Percentiles rank a stretch among this genome's conserved stretches.
phyloP scores from a whole-genome alignment of 805 yeast species.

The Myxozyma lipomycoides region DNA sequence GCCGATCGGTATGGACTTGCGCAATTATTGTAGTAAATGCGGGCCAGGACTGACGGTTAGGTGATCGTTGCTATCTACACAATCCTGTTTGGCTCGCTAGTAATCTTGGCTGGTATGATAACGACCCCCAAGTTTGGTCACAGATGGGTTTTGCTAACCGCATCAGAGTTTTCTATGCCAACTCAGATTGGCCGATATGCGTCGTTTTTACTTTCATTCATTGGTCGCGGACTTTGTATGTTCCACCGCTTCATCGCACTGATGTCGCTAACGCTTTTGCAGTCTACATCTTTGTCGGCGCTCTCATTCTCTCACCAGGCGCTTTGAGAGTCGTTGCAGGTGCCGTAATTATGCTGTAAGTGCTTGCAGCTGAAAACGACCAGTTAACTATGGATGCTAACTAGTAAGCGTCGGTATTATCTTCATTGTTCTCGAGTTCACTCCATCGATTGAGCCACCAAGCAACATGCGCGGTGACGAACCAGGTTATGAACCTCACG shows the following conservation, averaged over 20 bases:
- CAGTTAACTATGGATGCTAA: neutral
- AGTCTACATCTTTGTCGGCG: constrained; percentile 53
- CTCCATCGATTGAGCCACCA: constrained; percentile 75
- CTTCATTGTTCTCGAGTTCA: constrained; percentile 60
- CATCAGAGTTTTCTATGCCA: constrained; percentile 49
- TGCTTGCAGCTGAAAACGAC: neutral
- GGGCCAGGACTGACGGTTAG: constrained; percentile 17
- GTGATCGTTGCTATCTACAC: constrained; percentile 35
- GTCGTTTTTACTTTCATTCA: constrained; percentile 56
- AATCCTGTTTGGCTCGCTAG: constrained; percentile 34
- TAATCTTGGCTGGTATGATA: constrained; percentile 19
- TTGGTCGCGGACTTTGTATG: constrained; percentile 70
- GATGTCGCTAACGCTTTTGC: constrained; percentile 2
- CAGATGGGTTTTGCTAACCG: neutral
- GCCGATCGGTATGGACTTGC: neutral
- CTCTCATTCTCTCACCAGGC: constrained; percentile 49
- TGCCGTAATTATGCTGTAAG: constrained; percentile 47
- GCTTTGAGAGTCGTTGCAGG: constrained; percentile 57
- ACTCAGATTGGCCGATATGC: constrained; percentile 46
- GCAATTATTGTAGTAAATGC: no score
- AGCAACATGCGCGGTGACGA: constrained; percentile 66
- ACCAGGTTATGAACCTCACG: constrained; percentile 30
- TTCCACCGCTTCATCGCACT: constrained; percentile 23
- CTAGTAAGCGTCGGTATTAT: constrained; percentile 48
- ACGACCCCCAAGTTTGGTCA: neutral